Percentiles rank a stretch among this genome's conserved stretches.
Evolutionary conservation across 495 filamentous ascomycete genomes (phyloP).

Genomic region (Neurospora discreta): DNA sequence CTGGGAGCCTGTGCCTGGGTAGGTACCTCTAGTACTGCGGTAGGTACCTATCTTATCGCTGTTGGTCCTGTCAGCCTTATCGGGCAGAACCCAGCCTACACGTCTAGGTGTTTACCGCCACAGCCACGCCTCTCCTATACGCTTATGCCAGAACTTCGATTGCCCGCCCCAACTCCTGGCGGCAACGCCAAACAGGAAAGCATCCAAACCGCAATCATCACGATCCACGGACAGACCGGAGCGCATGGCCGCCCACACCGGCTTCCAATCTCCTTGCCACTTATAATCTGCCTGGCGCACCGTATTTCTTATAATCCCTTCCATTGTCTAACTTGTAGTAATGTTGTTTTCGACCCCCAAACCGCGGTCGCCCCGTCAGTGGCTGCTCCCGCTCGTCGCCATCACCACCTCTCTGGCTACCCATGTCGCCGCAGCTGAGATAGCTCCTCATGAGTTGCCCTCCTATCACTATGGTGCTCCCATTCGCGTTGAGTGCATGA

Average conservation of each 20-base stretch:
- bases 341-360: not conserved
- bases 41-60: not conserved
- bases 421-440: not conserved
- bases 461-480: constrained; percentile 40
- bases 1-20: too few species aligned
- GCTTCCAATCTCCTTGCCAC: not conserved
- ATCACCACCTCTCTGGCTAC: not conserved
- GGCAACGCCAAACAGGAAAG: not conserved
- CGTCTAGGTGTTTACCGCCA: not conserved
- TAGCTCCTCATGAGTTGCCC: constrained; percentile 17
- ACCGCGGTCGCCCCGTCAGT: not conserved
- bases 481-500: constrained; percentile 43
- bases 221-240: not conserved
- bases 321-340: not conserved
- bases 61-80: not conserved
- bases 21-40: too few species aligned
- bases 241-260: not conserved
- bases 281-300: not conserved
- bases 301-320: not conserved
- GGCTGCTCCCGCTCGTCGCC: not conserved
- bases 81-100: not conserved
- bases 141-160: not conserved
- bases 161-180: not conserved
- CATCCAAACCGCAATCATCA: not conserved
- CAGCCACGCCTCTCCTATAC: not conserved